Conservation (phyloP, 2,329 filamentous ascomycete genomes). For the Talaromyces atroroseus region DNA sequence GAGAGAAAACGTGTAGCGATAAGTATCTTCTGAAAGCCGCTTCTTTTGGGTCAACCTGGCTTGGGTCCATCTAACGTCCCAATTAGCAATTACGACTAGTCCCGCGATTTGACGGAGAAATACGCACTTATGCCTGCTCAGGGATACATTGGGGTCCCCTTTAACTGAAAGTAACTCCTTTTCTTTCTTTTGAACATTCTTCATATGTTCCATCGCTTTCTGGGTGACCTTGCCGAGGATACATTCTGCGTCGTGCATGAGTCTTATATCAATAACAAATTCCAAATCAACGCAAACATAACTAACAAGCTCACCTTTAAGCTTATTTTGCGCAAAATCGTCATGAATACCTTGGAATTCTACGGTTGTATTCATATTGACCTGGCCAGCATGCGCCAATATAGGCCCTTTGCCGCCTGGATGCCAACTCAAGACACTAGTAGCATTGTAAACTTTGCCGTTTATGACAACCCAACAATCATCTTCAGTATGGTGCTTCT, state of each 20-base stretch:
- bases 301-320: constrained; percentile 30
- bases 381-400: constrained; percentile 46
- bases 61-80: constrained; percentile 43
- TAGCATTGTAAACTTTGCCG: constrained; percentile 48
- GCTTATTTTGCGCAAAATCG: constrained; percentile 46
- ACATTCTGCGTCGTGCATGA: constrained; percentile 36
- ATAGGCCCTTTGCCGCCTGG: constrained; percentile 47
- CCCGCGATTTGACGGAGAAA: neutral
- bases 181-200: constrained; percentile 32
- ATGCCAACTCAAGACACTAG: constrained; percentile 45
- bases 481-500: constrained; percentile 44
- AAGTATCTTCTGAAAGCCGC: constrained; percentile 41
- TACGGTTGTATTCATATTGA: constrained; percentile 46
- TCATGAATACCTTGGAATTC: constrained; percentile 50
- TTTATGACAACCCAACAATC: constrained; percentile 53
- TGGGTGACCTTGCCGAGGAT: constrained; percentile 46
- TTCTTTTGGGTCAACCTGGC: constrained; percentile 38
- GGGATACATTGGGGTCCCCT: constrained; percentile 19
- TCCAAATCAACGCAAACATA: neutral
- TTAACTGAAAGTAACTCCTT: constrained; percentile 31
- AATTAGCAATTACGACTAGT: constrained; percentile 23
- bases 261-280: neutral
- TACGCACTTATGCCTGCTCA: neutral
- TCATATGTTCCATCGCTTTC: constrained; percentile 45
- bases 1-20: constrained; percentile 44